Base-by-base conservation (phyloP, 495 filamentous ascomycete species). In the Melanomma pulvis-pyrius region DNA sequence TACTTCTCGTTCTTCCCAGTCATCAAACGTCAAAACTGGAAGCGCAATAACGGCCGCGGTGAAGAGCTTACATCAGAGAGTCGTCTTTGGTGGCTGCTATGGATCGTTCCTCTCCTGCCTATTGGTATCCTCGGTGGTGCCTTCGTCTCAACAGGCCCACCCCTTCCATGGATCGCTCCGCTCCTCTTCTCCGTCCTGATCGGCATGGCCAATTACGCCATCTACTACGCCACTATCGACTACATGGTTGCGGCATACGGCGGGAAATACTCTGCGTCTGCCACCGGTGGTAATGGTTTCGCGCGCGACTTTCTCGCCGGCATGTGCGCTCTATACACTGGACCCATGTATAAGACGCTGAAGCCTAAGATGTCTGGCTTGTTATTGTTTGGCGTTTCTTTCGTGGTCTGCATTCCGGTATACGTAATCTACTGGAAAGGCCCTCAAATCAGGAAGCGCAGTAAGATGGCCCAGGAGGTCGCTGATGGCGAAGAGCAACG, bases 211-310 rank as follows among this genome's bases (percentile, higher is more conserved):
- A 90, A 90, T 61, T 78, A 86, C 71, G 34, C 73, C 26, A 90
- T 90, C 65, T 90, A 90, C 76, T 90, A 90, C 87, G 88, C 88
- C 0, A 91, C 90, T 0, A 89, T 92, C 60, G 90, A 93, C 67
- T 93, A 93, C 77, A 92, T 92, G 90, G 84, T 92, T 17, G 86
- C 84, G 28, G 83, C 88, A 0, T 92, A 93, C 72, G 90, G 89
- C 71, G 90, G 88, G 0, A 24, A 52, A 12, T 92, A 91, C 74
- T 85, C 88, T 30, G 88, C 90, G 1, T 91, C 89, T 0, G 90
- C 90, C 0, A 92, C 90, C 0, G 90, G 90, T 25, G 88, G 88
- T 44, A 90, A 90, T 67, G 88, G 86, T 58, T 89, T 82, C 82
- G 79, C 90, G 51, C 83, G 91, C 66, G 91, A 96, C 74, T 89